Conservation (phyloP, 352 stramenopile genomes). For the Pythium rishiriense region DNA sequence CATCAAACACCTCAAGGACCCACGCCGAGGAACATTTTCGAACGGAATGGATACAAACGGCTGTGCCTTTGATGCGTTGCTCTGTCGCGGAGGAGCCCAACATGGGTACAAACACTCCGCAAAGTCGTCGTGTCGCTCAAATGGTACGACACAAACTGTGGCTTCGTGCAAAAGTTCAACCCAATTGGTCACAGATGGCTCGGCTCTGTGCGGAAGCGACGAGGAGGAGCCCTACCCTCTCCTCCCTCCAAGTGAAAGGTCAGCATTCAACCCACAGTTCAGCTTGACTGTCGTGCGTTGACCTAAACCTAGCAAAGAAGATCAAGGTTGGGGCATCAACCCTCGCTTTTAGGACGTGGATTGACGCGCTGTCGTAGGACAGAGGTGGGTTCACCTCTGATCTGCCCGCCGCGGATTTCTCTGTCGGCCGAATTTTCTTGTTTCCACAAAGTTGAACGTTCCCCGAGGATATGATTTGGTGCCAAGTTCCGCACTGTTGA, state of each 20-base stretch:
- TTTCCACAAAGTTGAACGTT: slow-evolving; percentile 10
- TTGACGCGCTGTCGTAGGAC: slow-evolving; percentile 16
- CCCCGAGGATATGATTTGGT: background rate
- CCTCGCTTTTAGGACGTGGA: slow-evolving; percentile 29
- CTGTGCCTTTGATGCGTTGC: background rate
- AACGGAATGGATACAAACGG: slow-evolving; percentile 22
- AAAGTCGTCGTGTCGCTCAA: slow-evolving; percentile 23
- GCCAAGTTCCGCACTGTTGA: background rate
- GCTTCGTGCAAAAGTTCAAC: slow-evolving; percentile 25
- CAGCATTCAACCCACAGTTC: slow-evolving; percentile 26
- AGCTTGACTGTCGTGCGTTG: slow-evolving; percentile 26
- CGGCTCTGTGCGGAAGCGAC: slow-evolving; percentile 13
- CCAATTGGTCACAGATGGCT: slow-evolving; percentile 30
- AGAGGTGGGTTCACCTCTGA: slow-evolving; percentile 28
- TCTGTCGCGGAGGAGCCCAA: slow-evolving; percentile 7
- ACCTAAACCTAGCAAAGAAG: slow-evolving; percentile 22
- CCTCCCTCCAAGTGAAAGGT: slow-evolving; percentile 24
- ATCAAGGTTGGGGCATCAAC: slow-evolving; percentile 7
- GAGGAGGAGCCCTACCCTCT: slow-evolving; percentile 19
- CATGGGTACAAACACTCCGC: slow-evolving; percentile 29
- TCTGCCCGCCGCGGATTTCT: background rate
- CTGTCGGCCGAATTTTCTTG: background rate
- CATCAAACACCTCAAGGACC: slow-evolving; percentile 2
- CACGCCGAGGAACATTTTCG: slow-evolving; percentile 8
- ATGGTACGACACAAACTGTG: slow-evolving; percentile 21